These are phyloP conservation scores for Cryphonectria carpinicola DNA, from an alignment of 2,329 filamentous ascomycete species.

Conservation along the genomic window DNA sequence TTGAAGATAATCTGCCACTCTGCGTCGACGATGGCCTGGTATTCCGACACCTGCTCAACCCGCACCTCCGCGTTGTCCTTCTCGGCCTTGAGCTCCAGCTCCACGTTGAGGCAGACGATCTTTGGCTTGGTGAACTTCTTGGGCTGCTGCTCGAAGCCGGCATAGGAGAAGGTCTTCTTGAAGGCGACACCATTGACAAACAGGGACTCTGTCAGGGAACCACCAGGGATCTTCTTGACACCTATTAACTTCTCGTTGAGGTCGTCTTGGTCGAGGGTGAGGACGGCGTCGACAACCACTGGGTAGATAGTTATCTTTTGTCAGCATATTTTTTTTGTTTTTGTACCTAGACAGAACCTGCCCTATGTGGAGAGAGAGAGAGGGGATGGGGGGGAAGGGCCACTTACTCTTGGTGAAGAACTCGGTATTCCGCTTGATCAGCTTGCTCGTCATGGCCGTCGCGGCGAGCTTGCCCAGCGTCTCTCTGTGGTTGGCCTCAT, in stretches of 20 bases:
- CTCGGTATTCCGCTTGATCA: constrained; percentile 94
- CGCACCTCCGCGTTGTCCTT: constrained; percentile 99
- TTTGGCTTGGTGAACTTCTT: constrained; percentile 94
- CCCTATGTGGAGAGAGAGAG: too few relatives aligned
- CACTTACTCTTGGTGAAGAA: constrained; percentile 95
- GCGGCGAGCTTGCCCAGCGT: constrained; percentile 87
- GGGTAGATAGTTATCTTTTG: constrained; percentile 40
- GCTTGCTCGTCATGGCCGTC: constrained; percentile 98
- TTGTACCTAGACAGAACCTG: background rate
- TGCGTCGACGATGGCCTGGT: constrained; percentile 98
- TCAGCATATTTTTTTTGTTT: constrained; percentile 31
- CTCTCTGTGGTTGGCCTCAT: constrained; percentile 81
- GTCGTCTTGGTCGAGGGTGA: constrained; percentile 94
- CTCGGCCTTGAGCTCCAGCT: constrained; percentile 97
- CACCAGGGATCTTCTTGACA: constrained; percentile 96
- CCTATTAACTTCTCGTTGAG: constrained; percentile 98
- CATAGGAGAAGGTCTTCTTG: constrained; percentile 99
- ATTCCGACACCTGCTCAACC: constrained; percentile 97
- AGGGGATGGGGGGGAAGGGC: too few relatives aligned
- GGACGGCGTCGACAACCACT: constrained; percentile 96
- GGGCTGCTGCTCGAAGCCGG: constrained; percentile 98
- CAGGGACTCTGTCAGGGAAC: constrained; percentile 91
- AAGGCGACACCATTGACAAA: constrained; percentile 99
- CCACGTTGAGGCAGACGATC: constrained; percentile 96
- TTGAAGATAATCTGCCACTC: constrained; percentile 99